Evolutionary conservation across 768 basidiomycete species (phyloP).

Genomic region (Hortiboletus flavorubellus): DNA sequence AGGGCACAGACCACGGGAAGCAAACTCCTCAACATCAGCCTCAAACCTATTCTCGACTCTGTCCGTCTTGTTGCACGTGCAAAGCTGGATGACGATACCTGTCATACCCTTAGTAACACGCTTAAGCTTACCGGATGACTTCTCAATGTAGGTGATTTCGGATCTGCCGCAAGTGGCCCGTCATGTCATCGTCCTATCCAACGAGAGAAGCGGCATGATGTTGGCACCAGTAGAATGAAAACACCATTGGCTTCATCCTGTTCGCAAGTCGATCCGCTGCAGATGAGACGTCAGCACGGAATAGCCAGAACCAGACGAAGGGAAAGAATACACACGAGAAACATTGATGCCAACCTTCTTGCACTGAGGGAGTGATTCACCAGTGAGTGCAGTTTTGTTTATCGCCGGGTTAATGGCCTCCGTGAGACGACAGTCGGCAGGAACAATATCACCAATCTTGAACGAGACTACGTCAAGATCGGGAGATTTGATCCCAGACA

Average conservation of each 20-base stretch:
- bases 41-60: slow-evolving; percentile 89
- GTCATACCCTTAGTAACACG: slow-evolving; percentile 99
- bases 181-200: slow-evolving; percentile 96
- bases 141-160: slow-evolving; percentile 97
- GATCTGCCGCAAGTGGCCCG: slow-evolving; percentile 98
- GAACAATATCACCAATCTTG: slow-evolving; percentile 99
- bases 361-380: slow-evolving; percentile 89
- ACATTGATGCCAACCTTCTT: slow-evolving; percentile 94
- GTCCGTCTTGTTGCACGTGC: slow-evolving; percentile 95
- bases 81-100: slow-evolving; percentile 95
- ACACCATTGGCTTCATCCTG: slow-evolving; percentile 99
- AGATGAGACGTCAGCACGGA: background rate
- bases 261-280: slow-evolving; percentile 94
- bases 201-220: slow-evolving; percentile 96
- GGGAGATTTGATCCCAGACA: slow-evolving; percentile 92
- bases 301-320: background rate
- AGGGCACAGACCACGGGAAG: slow-evolving; percentile 93
- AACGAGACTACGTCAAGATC: slow-evolving; percentile 91
- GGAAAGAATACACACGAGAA: slow-evolving; percentile 78
- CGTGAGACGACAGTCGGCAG: slow-evolving; percentile 94
- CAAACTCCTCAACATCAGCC: slow-evolving; percentile 94
- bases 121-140: slow-evolving; percentile 93
- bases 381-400: slow-evolving; percentile 84
- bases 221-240: slow-evolving; percentile 83
- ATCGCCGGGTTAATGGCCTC: slow-evolving; percentile 81